Conservation (phyloP, 345 rosid species). For the Draba incana region DNA sequence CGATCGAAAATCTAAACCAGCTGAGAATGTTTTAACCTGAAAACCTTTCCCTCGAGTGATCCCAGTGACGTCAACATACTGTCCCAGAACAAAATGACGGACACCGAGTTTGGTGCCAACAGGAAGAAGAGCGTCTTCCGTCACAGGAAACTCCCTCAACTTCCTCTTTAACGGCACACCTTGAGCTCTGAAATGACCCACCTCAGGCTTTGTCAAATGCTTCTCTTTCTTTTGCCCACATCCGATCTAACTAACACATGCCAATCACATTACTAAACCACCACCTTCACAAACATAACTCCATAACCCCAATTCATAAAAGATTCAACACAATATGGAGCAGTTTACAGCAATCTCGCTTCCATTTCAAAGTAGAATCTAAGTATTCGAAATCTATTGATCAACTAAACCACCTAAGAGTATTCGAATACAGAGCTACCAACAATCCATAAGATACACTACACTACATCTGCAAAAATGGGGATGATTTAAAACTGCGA, state of each 20-base stretch:
- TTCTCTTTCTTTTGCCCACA: slow-evolving; percentile 94
- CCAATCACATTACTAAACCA: slow-evolving; percentile 39
- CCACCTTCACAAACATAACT: slow-evolving; percentile 9
- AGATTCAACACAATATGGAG: not conserved
- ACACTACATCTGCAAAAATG: not conserved
- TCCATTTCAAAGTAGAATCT: not conserved
- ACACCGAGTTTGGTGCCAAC: slow-evolving; percentile 71
- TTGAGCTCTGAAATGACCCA: slow-evolving; percentile 98
- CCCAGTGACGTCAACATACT: slow-evolving; percentile 81
- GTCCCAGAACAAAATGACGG: slow-evolving; percentile 96
- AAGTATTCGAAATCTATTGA: slow-evolving; percentile 1
- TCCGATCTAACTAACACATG: slow-evolving; percentile 70
- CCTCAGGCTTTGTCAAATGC: slow-evolving; percentile 88
- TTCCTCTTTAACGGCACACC: slow-evolving; percentile 93
- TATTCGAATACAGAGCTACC: slow-evolving; percentile 2
- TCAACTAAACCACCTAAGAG: not conserved
- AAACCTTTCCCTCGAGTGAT: slow-evolving; percentile 95
- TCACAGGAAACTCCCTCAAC: slow-evolving; percentile 89
- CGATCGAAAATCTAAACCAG: not conserved
- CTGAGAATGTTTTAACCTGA: slow-evolving; percentile 55
- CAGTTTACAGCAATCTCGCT: not conserved
- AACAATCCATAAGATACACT: slow-evolving; percentile 20
- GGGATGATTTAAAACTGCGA: slow-evolving; percentile 5
- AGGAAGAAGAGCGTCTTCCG: slow-evolving; percentile 89
- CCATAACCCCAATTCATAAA: slow-evolving; percentile 8